A percentile compares a stretch with the other conserved stretches of the same genome.
Conservation (phyloP, 768 basidiomycete genomes). For the Lanmaoa rubissima region DNA sequence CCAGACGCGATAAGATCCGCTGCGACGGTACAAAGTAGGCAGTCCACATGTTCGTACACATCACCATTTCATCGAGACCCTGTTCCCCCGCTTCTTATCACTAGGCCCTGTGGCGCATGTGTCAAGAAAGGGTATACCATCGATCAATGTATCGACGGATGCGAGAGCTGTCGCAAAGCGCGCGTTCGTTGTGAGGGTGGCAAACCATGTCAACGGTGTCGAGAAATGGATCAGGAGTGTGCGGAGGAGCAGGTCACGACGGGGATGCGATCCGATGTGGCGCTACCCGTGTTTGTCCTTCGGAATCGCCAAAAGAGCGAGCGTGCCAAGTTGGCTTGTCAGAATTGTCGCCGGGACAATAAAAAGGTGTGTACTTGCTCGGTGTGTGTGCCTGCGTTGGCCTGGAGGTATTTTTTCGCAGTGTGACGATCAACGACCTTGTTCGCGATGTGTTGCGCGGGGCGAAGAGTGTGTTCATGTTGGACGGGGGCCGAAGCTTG, state of each 20-base stretch:
- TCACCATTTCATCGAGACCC: conserved; percentile 1
- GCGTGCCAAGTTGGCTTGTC: conserved; percentile 58
- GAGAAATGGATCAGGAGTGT: conserved; percentile 42
- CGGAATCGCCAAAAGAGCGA: conserved; percentile 40
- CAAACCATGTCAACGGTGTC: conserved; percentile 36
- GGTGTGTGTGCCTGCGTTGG: background rate
- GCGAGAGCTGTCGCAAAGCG: conserved; percentile 55
- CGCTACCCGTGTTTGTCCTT: conserved; percentile 21
- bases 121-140: conserved; percentile 50
- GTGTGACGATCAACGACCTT: conserved; percentile 66
- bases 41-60: background rate
- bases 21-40: conserved; percentile 54
- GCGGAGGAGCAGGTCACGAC: conserved; percentile 38
- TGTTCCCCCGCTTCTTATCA: background rate
- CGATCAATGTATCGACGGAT: conserved; percentile 60
- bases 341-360: conserved; percentile 60
- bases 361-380: conserved; percentile 48
- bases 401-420: conserved; percentile 21
- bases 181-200: conserved; percentile 44
- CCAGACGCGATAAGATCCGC: conserved; percentile 60
- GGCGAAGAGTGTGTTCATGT: conserved; percentile 57
- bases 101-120: conserved; percentile 60
- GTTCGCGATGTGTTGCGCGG: conserved; percentile 54
- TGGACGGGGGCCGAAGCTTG: conserved; percentile 53
- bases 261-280: conserved; percentile 24